phyloP scores from a whole-genome alignment of 2,329 filamentous ascomycete genomes.

The Aspergillus oerlinghausenensis region DNA sequence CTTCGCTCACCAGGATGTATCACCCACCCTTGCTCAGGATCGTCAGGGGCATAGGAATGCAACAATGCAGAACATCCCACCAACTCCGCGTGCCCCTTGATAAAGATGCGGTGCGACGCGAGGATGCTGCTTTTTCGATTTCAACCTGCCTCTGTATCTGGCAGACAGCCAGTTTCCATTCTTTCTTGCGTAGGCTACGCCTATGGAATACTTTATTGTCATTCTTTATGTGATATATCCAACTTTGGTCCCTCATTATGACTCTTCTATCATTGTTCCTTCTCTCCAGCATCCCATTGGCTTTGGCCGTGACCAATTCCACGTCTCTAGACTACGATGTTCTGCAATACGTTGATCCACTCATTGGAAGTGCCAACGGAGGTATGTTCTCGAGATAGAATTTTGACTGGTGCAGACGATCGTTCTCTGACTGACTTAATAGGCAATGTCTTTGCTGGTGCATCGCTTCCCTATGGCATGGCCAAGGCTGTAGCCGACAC shows the following conservation, averaged over 20 bases:
- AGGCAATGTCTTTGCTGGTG: conserved; percentile 56
- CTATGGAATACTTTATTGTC: background rate
- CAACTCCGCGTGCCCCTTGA: background rate
- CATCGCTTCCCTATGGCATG: conserved; percentile 52
- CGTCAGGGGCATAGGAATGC: background rate
- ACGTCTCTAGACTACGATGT: conserved; percentile 33
- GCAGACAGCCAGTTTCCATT: background rate
- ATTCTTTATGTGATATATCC: background rate
- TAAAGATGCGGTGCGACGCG: background rate
- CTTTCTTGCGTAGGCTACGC: background rate
- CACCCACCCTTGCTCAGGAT: background rate
- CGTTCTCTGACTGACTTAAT: background rate
- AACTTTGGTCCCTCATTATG: background rate
- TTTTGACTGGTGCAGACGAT: background rate
- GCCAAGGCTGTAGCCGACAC: conserved; percentile 56
- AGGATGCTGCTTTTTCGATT: background rate
- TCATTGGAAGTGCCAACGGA: conserved; percentile 52
- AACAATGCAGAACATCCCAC: background rate
- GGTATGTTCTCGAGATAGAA: conserved; percentile 18
- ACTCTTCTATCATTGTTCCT: conserved; percentile 1
- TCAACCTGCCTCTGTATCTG: background rate
- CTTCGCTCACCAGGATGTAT: background rate
- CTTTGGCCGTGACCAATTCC: conserved; percentile 9
- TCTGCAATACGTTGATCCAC: conserved; percentile 45
- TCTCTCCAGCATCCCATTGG: conserved; percentile 6